Base-by-base conservation (phyloP, 2,329 filamentous ascomycete genomes). In the Pseudogymnoascus sp. region DNA sequence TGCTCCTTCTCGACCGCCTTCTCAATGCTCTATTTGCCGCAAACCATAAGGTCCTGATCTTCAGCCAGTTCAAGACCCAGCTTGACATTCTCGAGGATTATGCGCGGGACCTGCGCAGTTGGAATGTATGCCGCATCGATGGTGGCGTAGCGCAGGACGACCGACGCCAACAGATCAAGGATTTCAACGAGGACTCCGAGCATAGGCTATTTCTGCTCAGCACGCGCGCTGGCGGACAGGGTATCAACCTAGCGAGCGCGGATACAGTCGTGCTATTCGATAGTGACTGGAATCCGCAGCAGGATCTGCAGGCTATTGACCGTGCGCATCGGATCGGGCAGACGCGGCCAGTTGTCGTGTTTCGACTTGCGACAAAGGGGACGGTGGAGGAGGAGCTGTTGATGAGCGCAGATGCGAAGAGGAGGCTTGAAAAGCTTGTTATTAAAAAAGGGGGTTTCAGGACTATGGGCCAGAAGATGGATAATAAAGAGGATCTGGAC, bases 281-380 rank as follows among this genome's bases (percentile, higher is more conserved):
- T 74, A 86, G 82, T 2, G 84, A 96, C 70, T 97, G 93, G 86
- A 99, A 99, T 70, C 95, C 95, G 0, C 95, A 99, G 73, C 93
- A 97, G 72, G 95, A 99, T 74, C 80, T 99, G 0, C 95, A 99
- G 72, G 95, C 95, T 0, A 95, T 97, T 75, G 95, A 99, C 72
- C 90, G 95, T 4, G 92, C 91, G 0, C 95, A 99, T 73, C 86
- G 95, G 11, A 97, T 99, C 66, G 95, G 95, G 0, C 95, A 99
- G 74, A 96, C 87, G 0, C 83, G 88, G 2, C 95, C 95, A 0
- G 95, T 99, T 0, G 86, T 99, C 19, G 89, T 99, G 0, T 99
- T 96, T 75, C 88, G 95, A 1, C 86, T 99, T 35, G 93, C 95
- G 0, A 99, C 95, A 0, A 92, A 93, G 70, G 90, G 89, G 7